Conservation (phyloP, 2,329 filamentous ascomycete genomes). For the Ascochyta viciae-villosae region DNA sequence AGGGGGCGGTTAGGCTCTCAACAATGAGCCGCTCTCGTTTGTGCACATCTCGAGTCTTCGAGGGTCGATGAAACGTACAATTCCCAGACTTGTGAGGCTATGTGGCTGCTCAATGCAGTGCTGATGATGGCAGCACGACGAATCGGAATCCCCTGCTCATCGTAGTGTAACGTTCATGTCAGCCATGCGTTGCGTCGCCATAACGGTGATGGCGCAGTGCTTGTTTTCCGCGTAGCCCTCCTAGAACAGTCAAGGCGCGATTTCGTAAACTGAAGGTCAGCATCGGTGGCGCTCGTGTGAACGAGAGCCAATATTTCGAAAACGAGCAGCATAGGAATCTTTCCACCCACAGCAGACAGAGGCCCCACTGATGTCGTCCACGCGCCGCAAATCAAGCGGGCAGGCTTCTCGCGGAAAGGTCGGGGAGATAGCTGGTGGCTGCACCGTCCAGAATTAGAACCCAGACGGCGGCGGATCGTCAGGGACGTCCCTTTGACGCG, state of each 20-base stretch:
- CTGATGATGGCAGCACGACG: not conserved
- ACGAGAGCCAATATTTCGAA: slow-evolving; percentile 17
- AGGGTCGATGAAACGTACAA: not conserved
- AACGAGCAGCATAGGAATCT: slow-evolving; percentile 12
- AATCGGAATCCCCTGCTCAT: not conserved
- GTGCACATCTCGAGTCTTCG: not conserved
- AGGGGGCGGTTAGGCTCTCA: not conserved
- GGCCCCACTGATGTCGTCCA: slow-evolving; percentile 22
- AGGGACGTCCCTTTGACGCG: slow-evolving; percentile 14
- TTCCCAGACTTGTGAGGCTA: not conserved
- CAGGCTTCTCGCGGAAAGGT: not conserved
- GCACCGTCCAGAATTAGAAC: slow-evolving; percentile 3
- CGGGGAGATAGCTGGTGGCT: not conserved
- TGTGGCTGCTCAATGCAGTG: slow-evolving; percentile 13
- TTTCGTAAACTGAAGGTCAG: slow-evolving; percentile 34
- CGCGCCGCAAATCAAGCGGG: not conserved
- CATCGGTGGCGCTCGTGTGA: slow-evolving; percentile 26
- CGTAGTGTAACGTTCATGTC: slow-evolving; percentile 25
- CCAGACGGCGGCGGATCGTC: slow-evolving; percentile 15
- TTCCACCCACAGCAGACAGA: slow-evolving; percentile 9
- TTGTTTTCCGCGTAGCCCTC: slow-evolving; percentile 28
- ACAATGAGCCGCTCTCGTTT: not conserved
- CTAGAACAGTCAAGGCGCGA: slow-evolving; percentile 18
- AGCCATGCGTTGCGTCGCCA: slow-evolving; percentile 12
- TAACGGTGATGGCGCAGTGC: slow-evolving; percentile 18